Conservation (phyloP, 1,284 basidiomycete genomes). For the Vanrija sp. region DNA sequence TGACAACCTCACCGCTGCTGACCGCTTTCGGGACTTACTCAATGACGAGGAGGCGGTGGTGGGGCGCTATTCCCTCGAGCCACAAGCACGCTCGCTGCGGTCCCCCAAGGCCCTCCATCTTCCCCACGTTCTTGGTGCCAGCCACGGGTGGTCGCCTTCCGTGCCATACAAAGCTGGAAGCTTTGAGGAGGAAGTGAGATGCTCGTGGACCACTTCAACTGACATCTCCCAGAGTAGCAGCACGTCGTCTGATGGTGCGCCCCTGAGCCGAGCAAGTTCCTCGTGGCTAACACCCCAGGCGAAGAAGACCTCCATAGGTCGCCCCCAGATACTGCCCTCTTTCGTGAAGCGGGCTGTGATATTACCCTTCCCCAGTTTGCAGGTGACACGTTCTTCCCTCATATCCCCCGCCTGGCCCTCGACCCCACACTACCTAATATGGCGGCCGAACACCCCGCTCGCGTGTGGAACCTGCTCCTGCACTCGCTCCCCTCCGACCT, state of each 20-base stretch:
- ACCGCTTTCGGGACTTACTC: neutral
- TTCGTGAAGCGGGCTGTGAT: neutral
- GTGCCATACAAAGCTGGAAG: too few species aligned
- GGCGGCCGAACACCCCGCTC: conserved; percentile 32
- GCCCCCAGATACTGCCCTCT: neutral
- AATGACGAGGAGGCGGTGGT: neutral
- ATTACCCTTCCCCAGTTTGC: neutral
- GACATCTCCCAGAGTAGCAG: too few species aligned
- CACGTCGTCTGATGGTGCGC: too few species aligned
- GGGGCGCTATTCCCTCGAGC: too few species aligned
- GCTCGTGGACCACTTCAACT: too few species aligned
- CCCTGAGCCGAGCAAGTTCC: too few species aligned
- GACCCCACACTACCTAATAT: conserved; percentile 14
- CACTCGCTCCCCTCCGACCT: conserved; percentile 24
- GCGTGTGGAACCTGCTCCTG: conserved; percentile 37
- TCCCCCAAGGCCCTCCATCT: too few species aligned
- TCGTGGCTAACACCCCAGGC: too few species aligned
- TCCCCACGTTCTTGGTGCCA: too few species aligned
- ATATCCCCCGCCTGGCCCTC: neutral
- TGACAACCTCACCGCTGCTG: neutral
- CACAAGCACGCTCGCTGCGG: neutral
- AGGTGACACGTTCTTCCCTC: neutral
- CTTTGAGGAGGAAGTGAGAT: too few species aligned
- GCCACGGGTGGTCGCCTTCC: too few species aligned
- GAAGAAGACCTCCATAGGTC: neutral